A percentile compares a stretch with the other conserved stretches of the same genome.
phyloP scores from a whole-genome alignment of 116 monocot genomes.

The Iris pallida region DNA sequence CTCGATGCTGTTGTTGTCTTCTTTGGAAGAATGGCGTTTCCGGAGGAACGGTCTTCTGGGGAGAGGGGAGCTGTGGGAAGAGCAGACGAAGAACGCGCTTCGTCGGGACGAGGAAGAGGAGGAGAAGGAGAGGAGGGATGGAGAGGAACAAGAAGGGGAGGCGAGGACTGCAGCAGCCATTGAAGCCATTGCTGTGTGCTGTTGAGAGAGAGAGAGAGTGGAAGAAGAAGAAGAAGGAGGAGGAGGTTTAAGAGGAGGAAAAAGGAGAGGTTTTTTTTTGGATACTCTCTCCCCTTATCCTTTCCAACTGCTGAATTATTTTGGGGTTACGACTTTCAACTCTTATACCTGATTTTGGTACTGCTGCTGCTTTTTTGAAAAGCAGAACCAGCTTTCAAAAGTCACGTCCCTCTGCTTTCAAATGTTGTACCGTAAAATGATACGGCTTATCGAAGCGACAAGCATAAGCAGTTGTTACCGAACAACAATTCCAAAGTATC shows the following conservation, averaged over 20 bases:
- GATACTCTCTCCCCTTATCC: neutral
- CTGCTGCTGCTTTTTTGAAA: no score
- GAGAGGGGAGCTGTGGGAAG: conserved; percentile 8
- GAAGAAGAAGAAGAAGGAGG: neutral
- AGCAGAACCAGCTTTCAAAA: no score
- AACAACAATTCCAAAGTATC: no score
- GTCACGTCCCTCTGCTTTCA: no score
- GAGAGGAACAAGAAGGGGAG: conserved; percentile 27
- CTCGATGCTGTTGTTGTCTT: conserved; percentile 10
- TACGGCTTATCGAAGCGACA: no score
- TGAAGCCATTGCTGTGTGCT: conserved; percentile 15
- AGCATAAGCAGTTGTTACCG: no score
- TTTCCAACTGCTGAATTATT: neutral
- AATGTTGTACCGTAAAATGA: no score
- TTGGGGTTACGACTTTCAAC: neutral
- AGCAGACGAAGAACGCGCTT: conserved; percentile 18
- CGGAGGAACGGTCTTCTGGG: conserved; percentile 12
- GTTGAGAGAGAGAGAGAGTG: neutral
- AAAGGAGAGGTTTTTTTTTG: neutral
- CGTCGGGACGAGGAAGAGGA: neutral
- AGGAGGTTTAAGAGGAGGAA: neutral
- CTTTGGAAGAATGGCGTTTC: neutral
- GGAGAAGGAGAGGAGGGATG: conserved; percentile 10
- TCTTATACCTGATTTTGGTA: no score
- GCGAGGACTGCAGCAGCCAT: conserved; percentile 21